Evolutionary conservation across 495 filamentous ascomycete species (phyloP), one percentile per base, ranked within the genome.

Genomic region (Acidomyces sp.): DNA sequence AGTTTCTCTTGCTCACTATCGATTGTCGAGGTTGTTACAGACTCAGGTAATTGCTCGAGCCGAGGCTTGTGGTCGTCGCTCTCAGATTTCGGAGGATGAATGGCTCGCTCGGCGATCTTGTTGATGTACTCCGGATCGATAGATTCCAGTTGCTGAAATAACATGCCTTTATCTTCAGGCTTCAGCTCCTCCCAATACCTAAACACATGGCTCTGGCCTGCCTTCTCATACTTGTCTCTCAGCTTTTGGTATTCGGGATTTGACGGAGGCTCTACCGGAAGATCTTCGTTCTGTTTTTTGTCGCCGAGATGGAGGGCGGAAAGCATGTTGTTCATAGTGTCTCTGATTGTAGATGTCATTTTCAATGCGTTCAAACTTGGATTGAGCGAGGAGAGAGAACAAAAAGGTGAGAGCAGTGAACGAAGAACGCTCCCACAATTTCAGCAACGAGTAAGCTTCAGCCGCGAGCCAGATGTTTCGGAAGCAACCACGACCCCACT

Each of bases 21-120:
- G 51, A 95, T 72, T 52, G 95, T 85, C 30, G 86, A 94, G 21
- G 87, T 88, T 23, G 75, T 82, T 11, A 84, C 85, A 37, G 75
- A 72, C n/a, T 83, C 82, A 30, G 90, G 92, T 13, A 99, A 72
- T 20, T 88, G 92, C 63, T 96, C 84, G 44, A 96, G 72, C 23
- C 69, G 70, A n/a, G 71, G 46, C 26, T 67, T 65, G 38, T 69
- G 55, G 20, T 64, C 68, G 44, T 60, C 63, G 42, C 63, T 50
- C 38, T 70, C 54, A 44, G 58, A 46, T 51, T 77, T 70, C 34
- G 82, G 74, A 6, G 87, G 83, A 58, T 87, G 72, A 37, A 95
- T 68, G 37, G 85, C 85, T 59, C 71, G 77, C 52, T 87, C 69
- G 53, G 80, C 73, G 54, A 97, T 71, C 38, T 80, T 72, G 65